A percentile compares a stretch with the other conserved stretches of the same genome.
phyloP scores from a whole-genome alignment of 2,329 filamentous ascomycete species.

The Trichoderma semiorbis region DNA sequence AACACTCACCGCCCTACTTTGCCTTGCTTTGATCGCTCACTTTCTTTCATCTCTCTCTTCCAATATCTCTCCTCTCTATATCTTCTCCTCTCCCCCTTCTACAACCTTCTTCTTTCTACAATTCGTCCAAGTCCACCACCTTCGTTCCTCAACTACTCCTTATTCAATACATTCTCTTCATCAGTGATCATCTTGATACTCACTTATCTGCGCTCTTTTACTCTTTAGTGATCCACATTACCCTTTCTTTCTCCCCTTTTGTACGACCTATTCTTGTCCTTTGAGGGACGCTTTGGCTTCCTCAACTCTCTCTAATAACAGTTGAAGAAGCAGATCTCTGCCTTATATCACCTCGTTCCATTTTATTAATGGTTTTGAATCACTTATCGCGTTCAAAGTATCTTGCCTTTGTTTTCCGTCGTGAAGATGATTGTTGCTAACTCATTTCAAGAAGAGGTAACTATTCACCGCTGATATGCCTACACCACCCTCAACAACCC shows the following conservation, averaged over 20 bases:
- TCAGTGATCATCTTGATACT: rapidly evolving
- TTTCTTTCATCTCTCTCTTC: neutral
- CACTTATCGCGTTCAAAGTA: neutral
- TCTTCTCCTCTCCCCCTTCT: neutral
- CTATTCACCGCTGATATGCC: neutral
- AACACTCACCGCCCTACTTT: neutral
- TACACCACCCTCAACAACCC: neutral
- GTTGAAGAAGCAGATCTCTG: neutral
- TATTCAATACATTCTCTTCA: neutral
- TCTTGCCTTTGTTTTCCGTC: neutral
- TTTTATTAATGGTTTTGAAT: rapidly evolving
- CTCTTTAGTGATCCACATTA: neutral
- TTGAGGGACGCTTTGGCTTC: neutral
- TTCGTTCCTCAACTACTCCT: neutral
- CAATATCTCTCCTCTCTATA: neutral
- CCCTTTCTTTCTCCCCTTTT: neutral
- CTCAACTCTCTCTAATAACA: neutral
- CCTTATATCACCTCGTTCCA: neutral
- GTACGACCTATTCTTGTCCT: neutral
- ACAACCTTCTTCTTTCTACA: neutral
- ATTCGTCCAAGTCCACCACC: neutral
- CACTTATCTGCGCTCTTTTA: no score
- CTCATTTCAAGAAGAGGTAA: rapidly evolving
- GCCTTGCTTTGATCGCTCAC: neutral
- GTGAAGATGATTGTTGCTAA: neutral